Conservation (phyloP, 1,139 yeast genomes). For the Candida mesenterica region DNA sequence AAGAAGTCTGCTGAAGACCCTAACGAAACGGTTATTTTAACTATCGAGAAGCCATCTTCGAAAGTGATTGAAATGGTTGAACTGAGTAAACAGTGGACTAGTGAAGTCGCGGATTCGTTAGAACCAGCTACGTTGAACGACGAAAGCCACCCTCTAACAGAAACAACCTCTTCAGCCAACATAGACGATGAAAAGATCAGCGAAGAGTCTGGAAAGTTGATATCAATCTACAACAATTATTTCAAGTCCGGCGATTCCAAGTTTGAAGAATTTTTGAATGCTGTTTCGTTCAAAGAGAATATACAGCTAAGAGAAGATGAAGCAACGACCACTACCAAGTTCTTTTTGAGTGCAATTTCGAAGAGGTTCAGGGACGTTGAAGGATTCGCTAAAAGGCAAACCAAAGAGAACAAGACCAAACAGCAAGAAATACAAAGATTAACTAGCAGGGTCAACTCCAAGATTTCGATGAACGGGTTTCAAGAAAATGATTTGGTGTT, state of each 20-base stretch:
- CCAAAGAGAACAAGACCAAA: conserved; percentile 65
- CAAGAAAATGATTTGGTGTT: conserved; percentile 72
- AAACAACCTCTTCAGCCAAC: not conserved
- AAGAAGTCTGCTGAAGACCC: conserved; percentile 25
- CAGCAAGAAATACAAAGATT: conserved; percentile 43
- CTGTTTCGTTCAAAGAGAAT: conserved; percentile 38
- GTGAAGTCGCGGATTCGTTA: conserved; percentile 21
- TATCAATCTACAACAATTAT: conserved; percentile 18
- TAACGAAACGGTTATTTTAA: conserved; percentile 17
- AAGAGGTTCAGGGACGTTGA: conserved; percentile 88
- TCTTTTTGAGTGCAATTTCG: conserved; percentile 64
- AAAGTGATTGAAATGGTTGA: conserved; percentile 30
- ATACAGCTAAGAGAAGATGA: conserved; percentile 28
- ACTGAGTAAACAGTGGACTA: conserved; percentile 28
- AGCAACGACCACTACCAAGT: conserved; percentile 18
- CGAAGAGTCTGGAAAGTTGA: conserved; percentile 20
- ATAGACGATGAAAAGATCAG: conserved; percentile 13
- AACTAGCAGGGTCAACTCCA: conserved; percentile 38
- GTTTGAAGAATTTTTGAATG: conserved; percentile 26
- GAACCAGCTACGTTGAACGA: conserved; percentile 1
- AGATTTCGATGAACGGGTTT: conserved; percentile 67
- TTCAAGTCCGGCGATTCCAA: conserved; percentile 20
- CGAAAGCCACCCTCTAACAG: too few species aligned
- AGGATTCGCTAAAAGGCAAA: conserved; percentile 81
- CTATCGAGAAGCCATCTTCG: conserved; percentile 24